These are phyloP conservation scores for Saccharomyces jurei DNA, from an alignment of 805 yeast genomes.

Conservation along the genomic window DNA sequence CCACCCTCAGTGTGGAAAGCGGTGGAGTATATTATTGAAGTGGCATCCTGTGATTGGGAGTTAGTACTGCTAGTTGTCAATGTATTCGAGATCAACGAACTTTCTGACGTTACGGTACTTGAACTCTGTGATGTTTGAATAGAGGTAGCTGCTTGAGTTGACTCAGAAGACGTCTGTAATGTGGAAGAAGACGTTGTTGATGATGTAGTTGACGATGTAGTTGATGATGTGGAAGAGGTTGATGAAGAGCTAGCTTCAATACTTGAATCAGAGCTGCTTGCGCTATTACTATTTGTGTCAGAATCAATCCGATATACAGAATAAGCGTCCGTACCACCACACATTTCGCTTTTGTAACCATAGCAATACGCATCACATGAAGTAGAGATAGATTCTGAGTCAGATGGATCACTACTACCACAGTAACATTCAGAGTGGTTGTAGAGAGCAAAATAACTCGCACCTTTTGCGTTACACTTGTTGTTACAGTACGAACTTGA, in stretches of 20 bases:
- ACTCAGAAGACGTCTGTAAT: background rate
- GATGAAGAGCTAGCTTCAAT: slow-evolving; percentile 3
- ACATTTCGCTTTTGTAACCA: slow-evolving; percentile 50
- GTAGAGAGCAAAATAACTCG: slow-evolving; percentile 25
- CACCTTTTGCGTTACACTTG: slow-evolving; percentile 14
- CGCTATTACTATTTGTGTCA: slow-evolving; percentile 2
- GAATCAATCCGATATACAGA: slow-evolving; percentile 35
- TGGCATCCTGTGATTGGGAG: background rate
- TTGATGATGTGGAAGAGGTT: slow-evolving; percentile 5
- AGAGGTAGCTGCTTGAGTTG: background rate
- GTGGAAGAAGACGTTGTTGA: slow-evolving; percentile 13
- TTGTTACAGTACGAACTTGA: slow-evolving; percentile 21
- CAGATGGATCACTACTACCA: slow-evolving; percentile 20
- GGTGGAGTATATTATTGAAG: slow-evolving; percentile 19
- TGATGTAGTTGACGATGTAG: slow-evolving; percentile 5
- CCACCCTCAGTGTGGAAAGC: slow-evolving; percentile 25
- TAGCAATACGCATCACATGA: slow-evolving; percentile 36
- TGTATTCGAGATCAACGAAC: slow-evolving; percentile 3
- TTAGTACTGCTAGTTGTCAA: slow-evolving; percentile 3
- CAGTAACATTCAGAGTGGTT: slow-evolving; percentile 28
- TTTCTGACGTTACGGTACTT: slow-evolving; percentile 1
- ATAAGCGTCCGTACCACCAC: slow-evolving; percentile 53
- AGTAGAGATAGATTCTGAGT: slow-evolving; percentile 8
- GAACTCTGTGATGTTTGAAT: background rate
- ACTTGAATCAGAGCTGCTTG: slow-evolving; percentile 10